Conservation (phyloP, 257 asterid species). For the Leptodermis oblonga region DNA sequence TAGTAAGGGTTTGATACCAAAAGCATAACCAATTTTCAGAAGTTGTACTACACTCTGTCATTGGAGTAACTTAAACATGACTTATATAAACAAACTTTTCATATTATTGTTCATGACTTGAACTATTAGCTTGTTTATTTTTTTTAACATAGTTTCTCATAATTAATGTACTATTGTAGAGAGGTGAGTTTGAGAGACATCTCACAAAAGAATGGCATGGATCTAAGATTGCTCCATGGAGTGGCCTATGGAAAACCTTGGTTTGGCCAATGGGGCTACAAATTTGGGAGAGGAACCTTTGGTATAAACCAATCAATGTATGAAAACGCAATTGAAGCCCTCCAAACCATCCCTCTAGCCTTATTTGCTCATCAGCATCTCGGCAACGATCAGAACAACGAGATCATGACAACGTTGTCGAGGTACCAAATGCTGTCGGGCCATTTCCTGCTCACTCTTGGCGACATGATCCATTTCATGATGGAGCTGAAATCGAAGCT, state of each 20-base stretch:
- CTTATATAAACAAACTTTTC: too few relatives aligned
- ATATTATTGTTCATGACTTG: too few relatives aligned
- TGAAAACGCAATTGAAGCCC: slow-evolving; percentile 50
- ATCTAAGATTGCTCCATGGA: slow-evolving; percentile 63
- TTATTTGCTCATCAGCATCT: slow-evolving; percentile 44
- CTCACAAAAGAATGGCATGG: slow-evolving; percentile 77
- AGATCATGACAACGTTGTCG: slow-evolving; percentile 46
- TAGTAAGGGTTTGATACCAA: too few relatives aligned
- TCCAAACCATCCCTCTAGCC: slow-evolving; percentile 57
- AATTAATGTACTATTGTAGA: slow-evolving; percentile 40
- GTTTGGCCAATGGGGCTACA: slow-evolving; percentile 88
- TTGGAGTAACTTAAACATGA: not conserved
- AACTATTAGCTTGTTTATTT: too few relatives aligned
- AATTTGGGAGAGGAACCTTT: slow-evolving; percentile 63
- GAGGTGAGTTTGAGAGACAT: slow-evolving; percentile 79
- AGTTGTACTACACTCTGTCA: not conserved
- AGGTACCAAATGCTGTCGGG: slow-evolving; percentile 70
- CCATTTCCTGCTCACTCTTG: slow-evolving; percentile 53
- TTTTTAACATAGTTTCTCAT: too few relatives aligned
- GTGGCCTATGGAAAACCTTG: slow-evolving; percentile 77
- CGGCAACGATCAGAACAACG: slow-evolving; percentile 26
- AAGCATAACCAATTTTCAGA: too few relatives aligned
- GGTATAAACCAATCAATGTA: slow-evolving; percentile 58
- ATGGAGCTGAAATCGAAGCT: slow-evolving; percentile 50
- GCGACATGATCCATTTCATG: slow-evolving; percentile 72